Evolutionary conservation across 129 eudicot species (phyloP).

Genomic region (Flaveria brownii): DNA sequence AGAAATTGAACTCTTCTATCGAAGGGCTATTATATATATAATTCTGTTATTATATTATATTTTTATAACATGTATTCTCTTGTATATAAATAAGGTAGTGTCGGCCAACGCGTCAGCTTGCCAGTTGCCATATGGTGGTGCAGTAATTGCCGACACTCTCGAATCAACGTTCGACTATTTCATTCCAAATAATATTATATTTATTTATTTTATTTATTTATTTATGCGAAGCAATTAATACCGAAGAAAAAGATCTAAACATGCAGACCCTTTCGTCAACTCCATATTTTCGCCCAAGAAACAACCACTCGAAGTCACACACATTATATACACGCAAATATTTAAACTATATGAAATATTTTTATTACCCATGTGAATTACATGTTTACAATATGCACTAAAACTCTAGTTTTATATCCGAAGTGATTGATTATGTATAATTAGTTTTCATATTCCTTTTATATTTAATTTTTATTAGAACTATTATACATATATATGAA

Average conservation of each 20-base stretch:
- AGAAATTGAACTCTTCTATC: background rate
- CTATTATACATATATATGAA: no score
- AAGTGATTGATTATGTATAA: no score
- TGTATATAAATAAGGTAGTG: background rate
- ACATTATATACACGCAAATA: background rate
- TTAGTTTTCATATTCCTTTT: no score
- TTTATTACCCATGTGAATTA: no score
- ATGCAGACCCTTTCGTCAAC: slow-evolving; percentile 16
- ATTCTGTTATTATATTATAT: background rate
- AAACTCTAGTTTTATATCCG: no score
- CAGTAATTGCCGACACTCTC: slow-evolving; percentile 39
- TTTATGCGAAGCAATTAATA: background rate
- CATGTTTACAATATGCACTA: no score
- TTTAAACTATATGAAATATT: no score
- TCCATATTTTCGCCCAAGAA: slow-evolving; percentile 16
- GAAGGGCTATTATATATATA: background rate
- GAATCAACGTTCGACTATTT: slow-evolving; percentile 34
- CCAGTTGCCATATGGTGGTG: slow-evolving; percentile 37
- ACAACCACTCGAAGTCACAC: background rate
- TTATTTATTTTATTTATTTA: background rate
- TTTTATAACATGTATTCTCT: background rate
- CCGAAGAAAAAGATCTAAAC: slow-evolving; percentile 36
- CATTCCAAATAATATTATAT: background rate
- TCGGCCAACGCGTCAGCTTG: slow-evolving; percentile 34
- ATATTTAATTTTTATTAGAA: no score